Evolutionary conservation across 129 eudicot genomes (phyloP).

Genomic region (Saposhnikovia divaricata): DNA sequence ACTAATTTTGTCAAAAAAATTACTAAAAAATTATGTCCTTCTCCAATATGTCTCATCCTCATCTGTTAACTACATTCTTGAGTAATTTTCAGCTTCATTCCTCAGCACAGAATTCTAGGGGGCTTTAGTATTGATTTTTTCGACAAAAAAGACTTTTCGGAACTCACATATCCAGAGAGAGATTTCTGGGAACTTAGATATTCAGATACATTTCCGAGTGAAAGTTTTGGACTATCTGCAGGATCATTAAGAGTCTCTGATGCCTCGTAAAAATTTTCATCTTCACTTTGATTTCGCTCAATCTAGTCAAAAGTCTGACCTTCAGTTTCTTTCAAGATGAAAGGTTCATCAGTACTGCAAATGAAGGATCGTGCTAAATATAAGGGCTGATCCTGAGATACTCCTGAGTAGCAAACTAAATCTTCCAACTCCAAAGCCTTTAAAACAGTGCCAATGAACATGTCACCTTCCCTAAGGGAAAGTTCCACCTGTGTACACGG

Average conservation of each 20-base stretch:
- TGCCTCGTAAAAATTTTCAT: conserved; percentile 77
- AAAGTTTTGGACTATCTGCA: conserved; percentile 35
- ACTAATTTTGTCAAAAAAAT: too few relatives aligned
- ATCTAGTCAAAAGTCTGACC: conserved; percentile 19
- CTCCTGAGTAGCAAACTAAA: conserved; percentile 49
- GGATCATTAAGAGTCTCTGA: conserved; percentile 66
- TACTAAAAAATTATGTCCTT: too few relatives aligned
- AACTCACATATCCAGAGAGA: conserved; percentile 23
- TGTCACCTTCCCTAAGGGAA: conserved; percentile 64
- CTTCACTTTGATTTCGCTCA: conserved; percentile 50
- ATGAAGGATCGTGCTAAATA: conserved; percentile 83
- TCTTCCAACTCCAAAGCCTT: conserved; percentile 93
- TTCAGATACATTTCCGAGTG: conserved; percentile 25
- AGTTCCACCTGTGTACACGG: conserved; percentile 68
- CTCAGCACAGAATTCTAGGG: too few relatives aligned
- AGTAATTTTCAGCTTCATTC: too few relatives aligned
- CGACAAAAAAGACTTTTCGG: conserved; percentile 20
- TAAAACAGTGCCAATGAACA: conserved; percentile 87
- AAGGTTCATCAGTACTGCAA: conserved; percentile 47
- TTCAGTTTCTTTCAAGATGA: conserved; percentile 28
- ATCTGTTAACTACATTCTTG: too few relatives aligned
- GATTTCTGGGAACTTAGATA: conserved; percentile 19
- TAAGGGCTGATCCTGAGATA: conserved; percentile 36
- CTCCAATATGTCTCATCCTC: too few relatives aligned
- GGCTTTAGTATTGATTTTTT: conserved; percentile 38